These are phyloP conservation scores for Onygenales sp. DNA, from an alignment of 2,329 filamentous ascomycete species.

Conservation along the genomic window DNA sequence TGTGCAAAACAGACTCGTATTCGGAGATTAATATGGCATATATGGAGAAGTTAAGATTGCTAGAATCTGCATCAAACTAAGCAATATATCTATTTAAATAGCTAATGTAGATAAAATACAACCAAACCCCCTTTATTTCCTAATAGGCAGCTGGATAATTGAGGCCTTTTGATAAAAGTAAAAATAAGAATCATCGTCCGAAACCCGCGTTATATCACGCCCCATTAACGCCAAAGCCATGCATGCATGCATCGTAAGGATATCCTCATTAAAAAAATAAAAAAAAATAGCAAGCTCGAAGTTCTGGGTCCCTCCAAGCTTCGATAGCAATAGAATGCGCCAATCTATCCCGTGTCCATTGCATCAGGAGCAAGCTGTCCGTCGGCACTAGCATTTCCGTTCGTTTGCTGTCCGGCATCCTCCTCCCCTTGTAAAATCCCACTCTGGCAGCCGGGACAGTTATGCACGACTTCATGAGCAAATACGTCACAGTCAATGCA, in stretches of 20 bases:
- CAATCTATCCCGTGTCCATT: conserved; percentile 11
- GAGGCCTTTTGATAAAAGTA: neutral
- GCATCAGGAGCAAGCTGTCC: conserved; percentile 2
- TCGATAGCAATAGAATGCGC: no score
- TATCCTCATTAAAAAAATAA: neutral
- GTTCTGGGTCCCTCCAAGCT: no score
- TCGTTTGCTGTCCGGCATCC: conserved; percentile 1
- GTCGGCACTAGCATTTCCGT: neutral
- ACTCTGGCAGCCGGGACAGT: conserved; percentile 80
- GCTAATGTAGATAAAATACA: no score
- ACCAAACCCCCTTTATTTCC: neutral
- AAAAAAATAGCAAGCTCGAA: neutral
- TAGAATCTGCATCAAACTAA: no score
- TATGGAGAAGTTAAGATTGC: no score
- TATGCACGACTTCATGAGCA: conserved; percentile 87
- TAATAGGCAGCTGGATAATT: neutral
- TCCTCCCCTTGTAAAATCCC: conserved; percentile 11
- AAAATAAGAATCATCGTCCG: neutral
- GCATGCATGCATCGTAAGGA: neutral
- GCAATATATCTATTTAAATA: no score
- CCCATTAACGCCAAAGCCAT: neutral
- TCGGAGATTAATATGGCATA: no score
- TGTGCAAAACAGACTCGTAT: no score
- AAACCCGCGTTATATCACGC: no score
- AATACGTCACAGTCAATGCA: conserved; percentile 98